These are phyloP conservation scores for Eucalyptus marginata DNA, from an alignment of 345 rosid species.

Conservation along the genomic window DNA sequence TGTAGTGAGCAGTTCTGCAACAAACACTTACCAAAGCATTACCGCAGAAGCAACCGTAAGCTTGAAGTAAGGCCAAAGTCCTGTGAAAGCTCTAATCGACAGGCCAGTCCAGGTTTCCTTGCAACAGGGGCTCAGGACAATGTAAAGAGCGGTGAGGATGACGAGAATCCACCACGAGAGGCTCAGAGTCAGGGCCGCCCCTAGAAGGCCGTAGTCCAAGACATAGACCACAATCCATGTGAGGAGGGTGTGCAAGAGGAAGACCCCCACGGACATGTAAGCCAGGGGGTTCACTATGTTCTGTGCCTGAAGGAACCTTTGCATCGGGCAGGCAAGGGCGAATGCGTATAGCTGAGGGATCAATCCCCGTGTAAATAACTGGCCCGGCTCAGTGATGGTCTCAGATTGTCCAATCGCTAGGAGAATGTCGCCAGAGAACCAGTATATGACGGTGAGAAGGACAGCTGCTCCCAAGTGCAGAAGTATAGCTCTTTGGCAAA, in stretches of 20 bases:
- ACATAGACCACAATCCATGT: slow-evolving; percentile 24
- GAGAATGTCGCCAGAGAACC: slow-evolving; percentile 53
- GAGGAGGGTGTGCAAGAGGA: slow-evolving; percentile 55
- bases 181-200: not conserved
- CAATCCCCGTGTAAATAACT: slow-evolving; percentile 58
- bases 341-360: slow-evolving; percentile 85
- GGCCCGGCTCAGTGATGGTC: slow-evolving; percentile 51
- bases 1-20: not conserved
- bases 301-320: slow-evolving; percentile 91
- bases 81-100: slow-evolving; percentile 40
- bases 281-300: slow-evolving; percentile 92
- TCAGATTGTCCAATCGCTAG: slow-evolving; percentile 47
- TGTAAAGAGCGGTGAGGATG: slow-evolving; percentile 31
- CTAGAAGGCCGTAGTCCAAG: too few relatives aligned
- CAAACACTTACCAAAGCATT: slow-evolving; percentile 61
- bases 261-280: slow-evolving; percentile 60
- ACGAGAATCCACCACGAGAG: slow-evolving; percentile 81
- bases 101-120: slow-evolving; percentile 80
- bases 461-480: slow-evolving; percentile 71
- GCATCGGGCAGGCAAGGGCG: slow-evolving; percentile 79
- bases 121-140: slow-evolving; percentile 57
- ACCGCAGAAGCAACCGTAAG: slow-evolving; percentile 76
- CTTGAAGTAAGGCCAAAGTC: slow-evolving; percentile 90
- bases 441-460: slow-evolving; percentile 53
- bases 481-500: slow-evolving; percentile 78